These are phyloP conservation scores for Litsea cubeba DNA, from an alignment of 164 flowering plant species.

Conservation along the genomic window DNA sequence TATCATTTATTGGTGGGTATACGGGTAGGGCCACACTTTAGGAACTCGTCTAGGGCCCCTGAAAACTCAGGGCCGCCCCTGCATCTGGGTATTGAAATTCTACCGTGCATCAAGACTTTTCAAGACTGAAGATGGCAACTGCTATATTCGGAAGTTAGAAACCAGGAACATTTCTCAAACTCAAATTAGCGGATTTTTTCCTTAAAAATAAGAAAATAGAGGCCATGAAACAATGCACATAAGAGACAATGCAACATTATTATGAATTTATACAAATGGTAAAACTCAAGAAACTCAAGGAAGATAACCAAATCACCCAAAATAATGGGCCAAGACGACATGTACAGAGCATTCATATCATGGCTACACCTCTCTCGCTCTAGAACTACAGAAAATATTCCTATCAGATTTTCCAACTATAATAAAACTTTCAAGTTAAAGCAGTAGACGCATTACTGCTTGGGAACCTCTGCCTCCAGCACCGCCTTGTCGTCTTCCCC, in stretches of 20 bases:
- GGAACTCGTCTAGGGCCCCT: too few relatives aligned
- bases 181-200: too few relatives aligned
- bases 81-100: too few relatives aligned
- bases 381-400: constrained; percentile 10
- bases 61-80: too few relatives aligned
- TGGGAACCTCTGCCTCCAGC: constrained; percentile 74
- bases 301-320: constrained; percentile 14
- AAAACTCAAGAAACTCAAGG: constrained; percentile 6
- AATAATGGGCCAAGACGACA: constrained; percentile 20
- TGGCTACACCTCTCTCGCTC: constrained; percentile 13
- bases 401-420: constrained; percentile 6
- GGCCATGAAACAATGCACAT: background rate
- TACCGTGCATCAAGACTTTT: too few relatives aligned
- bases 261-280: constrained; percentile 22
- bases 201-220: too few relatives aligned
- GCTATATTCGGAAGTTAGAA: too few relatives aligned
- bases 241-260: constrained; percentile 18
- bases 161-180: too few relatives aligned
- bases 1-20: too few relatives aligned
- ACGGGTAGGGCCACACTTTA: too few relatives aligned
- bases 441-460: constrained; percentile 43
- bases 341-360: constrained; percentile 21
- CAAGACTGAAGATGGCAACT: too few relatives aligned
- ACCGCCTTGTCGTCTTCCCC: constrained; percentile 92
- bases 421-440: constrained; percentile 9